Evolutionary conservation across 495 filamentous ascomycete genomes (phyloP), one percentile per base, ranked within the genome.

Genomic region (Aspergillus coremiiformis): DNA sequence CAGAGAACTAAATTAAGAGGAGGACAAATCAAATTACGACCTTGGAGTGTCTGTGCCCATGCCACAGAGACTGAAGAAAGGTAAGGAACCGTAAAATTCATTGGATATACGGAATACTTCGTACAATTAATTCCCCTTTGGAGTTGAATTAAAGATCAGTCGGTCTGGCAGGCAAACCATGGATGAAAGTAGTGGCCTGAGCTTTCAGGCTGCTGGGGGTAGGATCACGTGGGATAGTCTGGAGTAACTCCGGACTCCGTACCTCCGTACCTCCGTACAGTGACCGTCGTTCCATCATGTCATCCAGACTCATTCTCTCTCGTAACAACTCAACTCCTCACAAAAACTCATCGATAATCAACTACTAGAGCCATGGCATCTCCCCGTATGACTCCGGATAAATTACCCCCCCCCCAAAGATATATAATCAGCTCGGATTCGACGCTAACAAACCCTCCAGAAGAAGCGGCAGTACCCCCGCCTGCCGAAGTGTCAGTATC

Each of bases 401-500:
- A n/a, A n/a, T n/a, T n/a, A n/a, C 27, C 27, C 27, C 7, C 27
- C 3, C 3, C 7, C 27, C 7, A 30, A 30, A 30, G 12, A 30
- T 9, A 4, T 27, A 4, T 11, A 30, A 30, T 11, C 7, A 9
- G n/a, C n/a, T n/a, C n/a, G n/a, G n/a, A 23, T 32, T 3, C 21
- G 29, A 7, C 17, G 51, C 42, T 51, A 47, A 47, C 26, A 35
- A 41, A 19, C n/a, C 7, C 20, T 19, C 42, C 37, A 55, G 53
- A 55, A 9, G 49, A 52, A 47, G 49, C 43, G 32, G 32, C 56
- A 23, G 55, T 58, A 26, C 62, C 64, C 26, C 60, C 56, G 17
- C 56, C 61, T 20, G 59, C 61, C 35, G 61, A 69, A 54, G 66
- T 62, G 66, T 69, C 39, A 66, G 64, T 59, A 49, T 17, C 43